Evolutionary conservation across 345 rosid genomes (phyloP).

Genomic region (Syzygium jambos): DNA sequence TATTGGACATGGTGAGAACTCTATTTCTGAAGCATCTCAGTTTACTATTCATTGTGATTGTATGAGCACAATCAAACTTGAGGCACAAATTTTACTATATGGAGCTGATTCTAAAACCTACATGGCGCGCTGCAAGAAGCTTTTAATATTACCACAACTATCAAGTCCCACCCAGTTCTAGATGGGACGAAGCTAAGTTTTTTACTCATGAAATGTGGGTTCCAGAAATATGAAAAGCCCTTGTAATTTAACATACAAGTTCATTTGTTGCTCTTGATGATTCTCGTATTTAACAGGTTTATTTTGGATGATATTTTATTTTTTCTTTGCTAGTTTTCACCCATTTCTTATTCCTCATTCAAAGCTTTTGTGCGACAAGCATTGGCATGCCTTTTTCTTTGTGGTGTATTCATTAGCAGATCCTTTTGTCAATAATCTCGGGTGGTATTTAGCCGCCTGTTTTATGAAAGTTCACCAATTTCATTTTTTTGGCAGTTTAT

Average conservation of each 20-base stretch:
- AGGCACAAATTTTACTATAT: not conserved
- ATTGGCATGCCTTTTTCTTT: not conserved
- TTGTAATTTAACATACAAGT: not conserved
- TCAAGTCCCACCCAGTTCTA: not conserved
- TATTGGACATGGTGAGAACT: not conserved
- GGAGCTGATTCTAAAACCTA: not conserved
- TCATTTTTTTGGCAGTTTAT: conserved; percentile 26
- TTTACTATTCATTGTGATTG: not conserved
- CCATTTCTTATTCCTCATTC: not conserved
- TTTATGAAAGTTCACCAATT: not conserved
- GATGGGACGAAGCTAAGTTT: not conserved
- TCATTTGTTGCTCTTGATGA: not conserved
- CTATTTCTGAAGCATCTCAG: not conserved
- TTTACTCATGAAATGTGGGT: not conserved
- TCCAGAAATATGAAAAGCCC: not conserved
- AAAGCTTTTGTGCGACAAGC: not conserved
- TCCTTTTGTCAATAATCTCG: not conserved
- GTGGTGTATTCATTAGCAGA: not conserved
- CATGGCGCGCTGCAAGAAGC: not conserved
- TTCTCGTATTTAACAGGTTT: not conserved
- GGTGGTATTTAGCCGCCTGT: not conserved
- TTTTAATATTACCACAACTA: not conserved
- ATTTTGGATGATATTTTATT: not conserved
- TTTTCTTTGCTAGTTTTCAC: not conserved
- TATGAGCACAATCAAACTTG: not conserved